Evolutionary conservation across 2,329 filamentous ascomycete genomes (phyloP), one percentile per base, ranked within the genome.

Genomic region (Xylariaceae sp.): DNA sequence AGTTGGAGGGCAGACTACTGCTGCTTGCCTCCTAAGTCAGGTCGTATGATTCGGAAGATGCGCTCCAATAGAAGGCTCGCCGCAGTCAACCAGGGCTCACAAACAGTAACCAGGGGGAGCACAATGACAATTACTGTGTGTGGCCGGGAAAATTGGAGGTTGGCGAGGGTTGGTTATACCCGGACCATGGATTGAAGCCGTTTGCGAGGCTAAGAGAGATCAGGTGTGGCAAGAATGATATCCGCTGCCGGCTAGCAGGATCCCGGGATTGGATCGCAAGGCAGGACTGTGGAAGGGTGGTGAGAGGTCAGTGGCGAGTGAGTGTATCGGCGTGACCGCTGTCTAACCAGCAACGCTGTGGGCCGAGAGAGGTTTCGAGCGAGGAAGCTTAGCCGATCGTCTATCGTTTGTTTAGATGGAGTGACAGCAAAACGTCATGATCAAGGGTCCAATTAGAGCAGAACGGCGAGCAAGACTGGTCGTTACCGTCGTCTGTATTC

Each of bases 51-150:
- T 61, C 54, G 58, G 63, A 54, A 49, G 55, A 59, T 55, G 60
- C 61, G 61, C 51, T 34, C 64, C 64, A 68, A 66, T 66, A 53
- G 55, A 55, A 44, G 48, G 62, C 18, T 66, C 59, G 62, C 65
- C 65, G 67, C 65, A 23, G 34, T 17, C 49, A 49, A 42, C 58
- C 56, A 59, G 56, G 58, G 55, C 9, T 17, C 8, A 23, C 18
- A 9, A 39, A 59, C n/a, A n/a, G 51, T 42, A 53, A 47, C 23
- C 51, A 47, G 51, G 53, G 45, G 44, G 50, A 35, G 42, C 47
- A 64, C 59, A 52, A 39, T 23, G 15, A 35, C 23, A 23, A 15
- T 45, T 45, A 18, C 44, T 54, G 37, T 50, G 30, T 45, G 47
- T 51, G 37, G 34, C 55, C 34, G 49, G 37, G 17, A 18, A 47